Evolutionary conservation across 2,329 filamentous ascomycete genomes (phyloP).

Genomic region (Botryosphaeria dothidea): DNA sequence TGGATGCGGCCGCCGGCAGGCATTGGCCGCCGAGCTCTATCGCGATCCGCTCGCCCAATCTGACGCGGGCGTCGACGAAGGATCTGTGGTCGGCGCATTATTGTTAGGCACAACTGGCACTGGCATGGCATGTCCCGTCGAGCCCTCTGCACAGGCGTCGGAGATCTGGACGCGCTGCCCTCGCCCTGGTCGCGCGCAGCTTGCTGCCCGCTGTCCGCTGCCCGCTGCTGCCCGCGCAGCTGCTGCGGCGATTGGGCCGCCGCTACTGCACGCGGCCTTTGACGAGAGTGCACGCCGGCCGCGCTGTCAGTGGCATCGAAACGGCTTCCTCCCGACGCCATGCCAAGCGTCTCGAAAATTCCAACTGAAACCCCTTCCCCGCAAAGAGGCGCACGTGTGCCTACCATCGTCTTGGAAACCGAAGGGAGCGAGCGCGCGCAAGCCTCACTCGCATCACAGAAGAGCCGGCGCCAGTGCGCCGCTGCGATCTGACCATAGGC

Average conservation of each 20-base stretch:
- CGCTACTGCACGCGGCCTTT: not conserved
- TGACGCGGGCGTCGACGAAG: conserved; percentile 9
- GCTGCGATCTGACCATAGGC: conserved; percentile 19
- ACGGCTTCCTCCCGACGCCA: conserved; percentile 15
- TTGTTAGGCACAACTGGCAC: not conserved
- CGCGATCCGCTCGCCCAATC: conserved; percentile 12
- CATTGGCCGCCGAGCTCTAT: conserved; percentile 7
- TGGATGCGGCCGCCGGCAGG: conserved; percentile 11
- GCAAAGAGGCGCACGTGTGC: conserved; percentile 20
- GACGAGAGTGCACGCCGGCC: not conserved
- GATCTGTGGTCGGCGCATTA: conserved; percentile 9
- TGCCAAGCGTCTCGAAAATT: conserved; percentile 20
- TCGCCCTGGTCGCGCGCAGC: not conserved
- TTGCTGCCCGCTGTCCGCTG: not conserved
- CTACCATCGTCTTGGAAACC: conserved; percentile 18
- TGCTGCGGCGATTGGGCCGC: conserved; percentile 13
- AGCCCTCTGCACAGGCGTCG: conserved; percentile 3
- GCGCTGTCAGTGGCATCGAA: conserved; percentile 12
- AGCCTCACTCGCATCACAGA: conserved; percentile 18
- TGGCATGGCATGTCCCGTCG: conserved; percentile 10
- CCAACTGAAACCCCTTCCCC: conserved; percentile 22
- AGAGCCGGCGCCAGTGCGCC: conserved; percentile 18
- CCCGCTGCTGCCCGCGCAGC: not conserved
- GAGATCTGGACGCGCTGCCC: conserved; percentile 14
- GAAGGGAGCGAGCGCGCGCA: conserved; percentile 15